Evolutionary conservation across 2,329 filamentous ascomycete genomes (phyloP).

Genomic region (Calonectria pauciramosa): DNA sequence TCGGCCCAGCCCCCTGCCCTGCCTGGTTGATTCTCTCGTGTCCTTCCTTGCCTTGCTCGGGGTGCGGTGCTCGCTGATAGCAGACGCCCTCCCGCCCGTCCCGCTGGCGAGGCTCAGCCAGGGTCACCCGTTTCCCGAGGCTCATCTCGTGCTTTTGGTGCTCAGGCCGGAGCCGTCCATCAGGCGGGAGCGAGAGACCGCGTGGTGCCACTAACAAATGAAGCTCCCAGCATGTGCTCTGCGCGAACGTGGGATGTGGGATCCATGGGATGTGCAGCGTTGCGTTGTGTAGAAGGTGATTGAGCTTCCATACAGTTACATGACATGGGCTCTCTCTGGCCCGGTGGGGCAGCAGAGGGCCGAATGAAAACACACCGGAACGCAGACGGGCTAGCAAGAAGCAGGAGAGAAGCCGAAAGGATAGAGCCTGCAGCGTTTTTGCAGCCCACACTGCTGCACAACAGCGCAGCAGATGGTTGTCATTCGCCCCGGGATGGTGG

Average conservation of each 20-base stretch:
- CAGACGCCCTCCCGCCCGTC: constrained; percentile 29
- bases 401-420: constrained; percentile 13
- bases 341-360: not conserved
- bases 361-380: not conserved
- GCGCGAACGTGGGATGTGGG: constrained; percentile 14
- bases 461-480: constrained; percentile 19
- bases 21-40: constrained; percentile 4
- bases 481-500: constrained; percentile 15
- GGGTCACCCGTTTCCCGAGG: constrained; percentile 3
- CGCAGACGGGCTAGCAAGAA: constrained; percentile 12
- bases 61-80: not conserved
- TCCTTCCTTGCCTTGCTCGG: constrained; percentile 7
- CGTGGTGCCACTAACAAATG: constrained; percentile 39
- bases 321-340: not conserved
- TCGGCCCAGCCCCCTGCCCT: constrained; percentile 12
- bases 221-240: constrained; percentile 32
- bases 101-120: constrained; percentile 20
- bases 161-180: constrained; percentile 28
- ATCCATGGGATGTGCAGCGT: constrained; percentile 28
- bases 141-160: constrained; percentile 10
- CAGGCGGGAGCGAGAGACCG: constrained; percentile 18
- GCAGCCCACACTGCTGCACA: constrained; percentile 17
- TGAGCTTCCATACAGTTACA: constrained; percentile 8
- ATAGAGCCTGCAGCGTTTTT: constrained; percentile 24
- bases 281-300: constrained; percentile 15